Evolutionary conservation across 345 rosid species (phyloP), one percentile per base, ranked within the genome.

Genomic region (Citrus trifoliata): DNA sequence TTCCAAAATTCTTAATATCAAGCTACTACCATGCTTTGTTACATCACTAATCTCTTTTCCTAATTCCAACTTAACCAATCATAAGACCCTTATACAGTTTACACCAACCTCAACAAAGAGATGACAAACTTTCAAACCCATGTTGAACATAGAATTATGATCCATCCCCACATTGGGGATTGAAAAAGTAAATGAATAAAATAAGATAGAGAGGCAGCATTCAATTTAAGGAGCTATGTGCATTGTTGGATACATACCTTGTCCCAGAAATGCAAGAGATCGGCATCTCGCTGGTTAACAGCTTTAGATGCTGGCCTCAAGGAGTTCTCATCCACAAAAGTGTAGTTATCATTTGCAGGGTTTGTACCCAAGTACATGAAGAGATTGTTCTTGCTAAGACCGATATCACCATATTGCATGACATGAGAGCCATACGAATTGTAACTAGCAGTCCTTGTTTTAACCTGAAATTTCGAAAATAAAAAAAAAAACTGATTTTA

Each of bases 251-350:
- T 46, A 81, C 80, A 73, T 76, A 96, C 99, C 97, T 96, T 96
- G 69, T 88, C 89, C 98, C 97, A 96, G 85, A 94, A 93, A 84
- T 94, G 98, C 67, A 94, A 89, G 67, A 96, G 93, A 89, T 96
- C 99, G 21, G 98, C 98, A 83, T 96, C 99, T 32, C 98, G 97
- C 83, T 96, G 99, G 88, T 90, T 96, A 73, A 93, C 94, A 83
- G 88, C 93, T 85, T 86, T 87, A 77, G 89, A 78, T 62, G 89
- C 85, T 67, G 81, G 89, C 76, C 76, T 87, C 78, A 97, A 79
- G 79, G 93, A 86, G 81, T 94, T 92, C 40, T 83, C 89, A 38
- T 88, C 92, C 72, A 89, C 82, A 65, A 90, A 94, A 77, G 93
- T 92, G 84, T 48, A 86, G 84, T 97, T 97, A 60, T 93, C 98